These are phyloP conservation scores for Coprinopsis sp. DNA, from an alignment of 768 basidiomycete genomes.

Conservation along the genomic window DNA sequence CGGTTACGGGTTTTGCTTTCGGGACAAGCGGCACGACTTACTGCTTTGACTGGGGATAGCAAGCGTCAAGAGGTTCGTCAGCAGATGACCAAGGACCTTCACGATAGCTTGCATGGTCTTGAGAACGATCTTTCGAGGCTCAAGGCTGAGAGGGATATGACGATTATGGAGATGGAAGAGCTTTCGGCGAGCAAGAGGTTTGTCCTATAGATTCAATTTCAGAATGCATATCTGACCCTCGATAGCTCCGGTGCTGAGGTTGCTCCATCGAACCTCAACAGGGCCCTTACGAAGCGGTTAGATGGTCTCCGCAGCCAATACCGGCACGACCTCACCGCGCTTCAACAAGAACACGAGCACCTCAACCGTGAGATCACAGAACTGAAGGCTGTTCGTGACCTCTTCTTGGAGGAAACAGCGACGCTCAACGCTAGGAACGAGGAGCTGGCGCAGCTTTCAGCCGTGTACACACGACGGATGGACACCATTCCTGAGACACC, in stretches of 20 bases:
- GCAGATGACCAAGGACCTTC: conserved; percentile 74
- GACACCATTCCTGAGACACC: conserved; percentile 46
- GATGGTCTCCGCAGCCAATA: conserved; percentile 88
- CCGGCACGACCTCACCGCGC: conserved; percentile 77
- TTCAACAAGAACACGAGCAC: conserved; percentile 77
- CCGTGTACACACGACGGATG: conserved; percentile 75
- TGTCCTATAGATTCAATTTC: conserved; percentile 15
- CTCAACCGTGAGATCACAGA: conserved; percentile 80
- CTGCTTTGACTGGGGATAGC: conserved; percentile 77
- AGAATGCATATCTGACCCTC: conserved; percentile 8
- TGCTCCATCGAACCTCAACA: conserved; percentile 45
- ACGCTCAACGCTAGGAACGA: conserved; percentile 89
- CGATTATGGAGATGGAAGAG: conserved; percentile 91
- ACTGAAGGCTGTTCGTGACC: conserved; percentile 79
- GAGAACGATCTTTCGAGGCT: conserved; percentile 86
- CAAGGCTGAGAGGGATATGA: conserved; percentile 85
- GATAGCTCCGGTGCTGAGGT: conserved; percentile 31
- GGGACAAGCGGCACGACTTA: conserved; percentile 83
- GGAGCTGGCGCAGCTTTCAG: conserved; percentile 83
- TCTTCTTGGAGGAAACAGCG: conserved; percentile 87
- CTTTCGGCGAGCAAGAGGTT: conserved; percentile 72
- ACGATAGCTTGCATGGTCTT: conserved; percentile 67
- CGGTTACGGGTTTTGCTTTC: conserved; percentile 80
- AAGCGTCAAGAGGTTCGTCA: conserved; percentile 75
- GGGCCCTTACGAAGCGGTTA: conserved; percentile 78